Evolutionary conservation across 2,329 filamentous ascomycete genomes (phyloP).

Genomic region (Microthyrium microscopicum): DNA sequence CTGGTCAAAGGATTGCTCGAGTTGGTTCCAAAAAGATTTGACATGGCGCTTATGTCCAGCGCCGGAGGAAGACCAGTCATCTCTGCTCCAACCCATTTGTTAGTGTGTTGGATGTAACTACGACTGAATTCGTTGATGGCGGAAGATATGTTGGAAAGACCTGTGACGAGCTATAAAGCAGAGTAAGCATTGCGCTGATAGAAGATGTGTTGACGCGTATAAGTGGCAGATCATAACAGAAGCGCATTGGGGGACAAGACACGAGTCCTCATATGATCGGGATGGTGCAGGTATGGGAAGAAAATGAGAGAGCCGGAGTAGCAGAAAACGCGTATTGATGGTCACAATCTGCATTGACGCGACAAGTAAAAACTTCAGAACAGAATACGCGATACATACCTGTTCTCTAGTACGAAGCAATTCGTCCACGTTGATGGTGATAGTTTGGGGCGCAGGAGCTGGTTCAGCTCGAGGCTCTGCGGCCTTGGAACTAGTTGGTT

Average conservation of each 20-base stretch:
- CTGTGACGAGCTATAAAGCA: slow-evolving; percentile 57
- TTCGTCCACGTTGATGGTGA: too few relatives aligned
- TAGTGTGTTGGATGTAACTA: slow-evolving; percentile 79
- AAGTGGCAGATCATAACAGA: slow-evolving; percentile 9
- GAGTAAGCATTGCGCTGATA: slow-evolving; percentile 26
- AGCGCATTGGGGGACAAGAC: slow-evolving; percentile 11
- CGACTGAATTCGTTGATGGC: slow-evolving; percentile 64
- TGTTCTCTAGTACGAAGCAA: too few relatives aligned
- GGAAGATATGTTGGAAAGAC: slow-evolving; percentile 57
- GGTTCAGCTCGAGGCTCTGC: too few relatives aligned
- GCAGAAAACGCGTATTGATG: too few relatives aligned
- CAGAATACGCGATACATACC: too few relatives aligned
- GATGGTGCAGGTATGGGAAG: slow-evolving; percentile 8
- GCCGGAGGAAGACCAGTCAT: slow-evolving; percentile 11
- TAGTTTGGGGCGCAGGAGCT: too few relatives aligned
- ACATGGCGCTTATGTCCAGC: slow-evolving; percentile 18
- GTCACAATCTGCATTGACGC: too few relatives aligned
- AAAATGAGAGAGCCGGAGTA: too few relatives aligned
- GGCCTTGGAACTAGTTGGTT: too few relatives aligned
- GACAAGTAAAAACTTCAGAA: too few relatives aligned
- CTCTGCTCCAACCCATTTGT: slow-evolving; percentile 45
- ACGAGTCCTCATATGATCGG: background rate
- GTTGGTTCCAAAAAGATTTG: slow-evolving; percentile 16
- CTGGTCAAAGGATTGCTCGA: slow-evolving; percentile 10
- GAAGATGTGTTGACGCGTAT: slow-evolving; percentile 7